These are phyloP conservation scores for Chamaecyparis obtusa DNA, from an alignment of 75 land plant genomes.

Conservation along the genomic window DNA sequence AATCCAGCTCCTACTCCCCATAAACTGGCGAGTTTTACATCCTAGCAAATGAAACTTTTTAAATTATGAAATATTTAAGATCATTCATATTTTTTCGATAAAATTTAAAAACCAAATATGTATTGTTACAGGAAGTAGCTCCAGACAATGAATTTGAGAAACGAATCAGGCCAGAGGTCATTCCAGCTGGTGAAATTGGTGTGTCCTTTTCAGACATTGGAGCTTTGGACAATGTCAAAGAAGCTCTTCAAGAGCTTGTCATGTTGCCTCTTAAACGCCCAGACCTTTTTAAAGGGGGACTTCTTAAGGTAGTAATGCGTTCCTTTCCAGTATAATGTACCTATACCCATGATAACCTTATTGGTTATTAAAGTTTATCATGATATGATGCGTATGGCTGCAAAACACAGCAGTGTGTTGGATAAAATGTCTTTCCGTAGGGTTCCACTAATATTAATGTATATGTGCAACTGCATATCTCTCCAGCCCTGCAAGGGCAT, in stretches of 20 bases:
- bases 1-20: constrained; percentile 4
- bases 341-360: too few species aligned
- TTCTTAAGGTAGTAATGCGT: constrained; percentile 24
- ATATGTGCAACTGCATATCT: too few species aligned
- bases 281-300: constrained; percentile 35
- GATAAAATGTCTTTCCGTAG: too few species aligned
- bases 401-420: too few species aligned
- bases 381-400: too few species aligned
- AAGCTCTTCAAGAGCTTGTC: constrained; percentile 33
- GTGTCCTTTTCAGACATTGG: constrained; percentile 36
- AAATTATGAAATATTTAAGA: neutral
- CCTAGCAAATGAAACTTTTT: neutral
- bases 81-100: neutral
- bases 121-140: constrained; percentile 11
- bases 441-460: too few species aligned
- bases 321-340: neutral
- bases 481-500: constrained; percentile 17
- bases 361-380: too few species aligned
- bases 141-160: constrained; percentile 50
- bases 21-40: neutral
- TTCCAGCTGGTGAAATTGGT: constrained; percentile 42
- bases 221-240: constrained; percentile 37
- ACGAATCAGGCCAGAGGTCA: constrained; percentile 36
- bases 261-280: constrained; percentile 39
- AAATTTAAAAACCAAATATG: neutral